Evolutionary conservation across 78 protist species (phyloP), one percentile per base, ranked within the genome.

Genomic region (Mantamonas sphyraenae): DNA sequence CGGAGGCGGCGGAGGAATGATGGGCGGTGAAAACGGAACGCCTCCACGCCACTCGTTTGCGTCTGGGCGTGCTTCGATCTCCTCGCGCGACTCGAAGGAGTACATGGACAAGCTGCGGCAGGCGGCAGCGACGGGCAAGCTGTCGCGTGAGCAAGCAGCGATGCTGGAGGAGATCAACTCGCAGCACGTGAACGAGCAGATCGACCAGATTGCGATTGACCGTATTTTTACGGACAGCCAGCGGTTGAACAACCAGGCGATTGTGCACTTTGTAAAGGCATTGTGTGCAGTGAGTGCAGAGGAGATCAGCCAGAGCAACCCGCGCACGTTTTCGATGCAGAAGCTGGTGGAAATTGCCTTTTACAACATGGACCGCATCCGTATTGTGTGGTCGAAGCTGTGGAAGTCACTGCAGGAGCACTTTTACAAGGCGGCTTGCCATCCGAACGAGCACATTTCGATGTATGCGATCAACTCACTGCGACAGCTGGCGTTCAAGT

Each of bases 401-500:
- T 93, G 97, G 97, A 14, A 26, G 30, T 37, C 73, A 63, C 47
- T 93, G 31, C 72, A 79, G 34, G 81, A 83, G 38, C 86, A 83
- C 71, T 93, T 93, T 68, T 67, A 64, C 73, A 7, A 63, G 28
- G 81, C 86, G 43, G 98, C 94, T 8, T 72, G 79, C 73, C 69
- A 78, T 64, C 33, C 45, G 31, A 76, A 84, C 60, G 62, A 24
- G 56, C 53, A 59, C 33, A 80, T 96, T 0, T 74, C 95, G 8
- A 76, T 86, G 77, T 90, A 86, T 50, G 92, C 97, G 17, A 73
- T 96, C 28, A 97, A 96, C 78, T 80, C 95, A 4, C 71, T 94
- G 40, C 74, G 95, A n/a, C 99, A 96, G 75, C 91, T 96, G 43
- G 79, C 97, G 8, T 55, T 79, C 67, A 89, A 93, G 71, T 94